Evolutionary conservation across 2,329 filamentous ascomycete genomes (phyloP), one percentile per base, ranked within the genome.

Genomic region (Pseudogymnoascus destructans): DNA sequence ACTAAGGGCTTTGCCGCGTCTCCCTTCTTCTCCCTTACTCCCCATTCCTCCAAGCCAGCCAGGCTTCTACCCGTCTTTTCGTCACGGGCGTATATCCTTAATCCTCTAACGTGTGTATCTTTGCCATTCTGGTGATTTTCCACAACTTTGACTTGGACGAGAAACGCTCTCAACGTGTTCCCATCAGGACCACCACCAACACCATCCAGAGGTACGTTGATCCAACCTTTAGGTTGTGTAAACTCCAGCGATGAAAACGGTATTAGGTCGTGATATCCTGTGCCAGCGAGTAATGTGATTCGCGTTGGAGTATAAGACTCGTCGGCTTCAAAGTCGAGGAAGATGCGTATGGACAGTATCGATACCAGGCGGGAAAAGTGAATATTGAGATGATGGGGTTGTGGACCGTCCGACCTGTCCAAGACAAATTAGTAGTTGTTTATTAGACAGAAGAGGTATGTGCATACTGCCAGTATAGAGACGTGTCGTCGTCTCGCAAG

Each of bases 81-180:
- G 56, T 70, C 67, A 17, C 60, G 61, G 13, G 80, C 80, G 64
- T 82, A 98, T 8, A 97, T 86, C 73, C 95, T 95, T 70, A 98
- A 80, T 1, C 90, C 92, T 13, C 93, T 80, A 21, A 98, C 79
- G 75, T 98, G 93, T n/a, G 93, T 98, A 70, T 98, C 93, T 71
- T 98, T 98, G 63, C 93, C 93, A 70, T 98, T 98, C 73, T 98
- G 93, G 70, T 98, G 93, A 68, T 98, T 98, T 73, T 97, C 93
- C 57, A 92, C 80, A 55, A 98, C 85, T 64, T 87, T 84, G 67
- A 97, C 84, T 71, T 97, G 91, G 25, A 98, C 78, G 27, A 97
- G 82, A 73, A 92, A 95, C 13, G 88, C 90, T 61, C 91, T 83
- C 15, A 97, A 79, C 1, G 91, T 87, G 65, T 84, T 86, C 38